A percentile compares a stretch with the other conserved stretches of the same genome.
These are phyloP conservation scores for Xylaria sp. DNA, from an alignment of 495 filamentous ascomycete species.

Conservation along the genomic window DNA sequence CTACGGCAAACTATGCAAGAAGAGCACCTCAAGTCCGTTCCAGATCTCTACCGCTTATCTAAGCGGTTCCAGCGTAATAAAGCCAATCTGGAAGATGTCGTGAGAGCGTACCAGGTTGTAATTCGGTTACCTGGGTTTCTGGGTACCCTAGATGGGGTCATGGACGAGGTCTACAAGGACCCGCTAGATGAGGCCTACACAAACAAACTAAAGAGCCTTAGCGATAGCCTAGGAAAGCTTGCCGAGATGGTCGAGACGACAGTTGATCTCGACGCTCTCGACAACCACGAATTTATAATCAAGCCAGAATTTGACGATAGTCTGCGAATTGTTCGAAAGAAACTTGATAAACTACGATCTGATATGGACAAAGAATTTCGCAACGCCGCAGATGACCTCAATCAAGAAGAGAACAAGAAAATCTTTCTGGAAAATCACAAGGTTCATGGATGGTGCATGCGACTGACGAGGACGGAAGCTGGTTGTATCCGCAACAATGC, in stretches of 20 bases:
- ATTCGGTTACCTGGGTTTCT: slow-evolving; percentile 92
- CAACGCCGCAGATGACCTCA: slow-evolving; percentile 79
- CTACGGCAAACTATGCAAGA: slow-evolving; percentile 97
- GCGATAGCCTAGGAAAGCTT: slow-evolving; percentile 81
- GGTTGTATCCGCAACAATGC: slow-evolving; percentile 90
- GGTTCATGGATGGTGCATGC: slow-evolving; percentile 96
- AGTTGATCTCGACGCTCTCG: slow-evolving; percentile 92
- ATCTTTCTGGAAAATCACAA: slow-evolving; percentile 97
- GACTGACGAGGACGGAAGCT: slow-evolving; percentile 89
- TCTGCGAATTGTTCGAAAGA: slow-evolving; percentile 84
- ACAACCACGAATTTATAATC: slow-evolving; percentile 98
- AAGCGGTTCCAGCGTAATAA: slow-evolving; percentile 93
- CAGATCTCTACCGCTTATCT: slow-evolving; percentile 90
- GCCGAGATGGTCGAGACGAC: slow-evolving; percentile 99
- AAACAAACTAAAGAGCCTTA: slow-evolving; percentile 74
- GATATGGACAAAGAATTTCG: slow-evolving; percentile 87
- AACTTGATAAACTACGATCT: slow-evolving; percentile 81
- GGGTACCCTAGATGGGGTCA: slow-evolving; percentile 85
- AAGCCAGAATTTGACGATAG: slow-evolving; percentile 97
- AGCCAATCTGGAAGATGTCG: slow-evolving; percentile 94
- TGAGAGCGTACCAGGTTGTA: slow-evolving; percentile 91
- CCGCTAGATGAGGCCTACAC: slow-evolving; percentile 90
- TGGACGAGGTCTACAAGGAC: slow-evolving; percentile 93
- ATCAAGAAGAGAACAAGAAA: slow-evolving; percentile 96
- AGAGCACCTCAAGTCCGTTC: slow-evolving; percentile 91